These are phyloP conservation scores for Moesziomyces parantarcticus DNA, from an alignment of 1,284 basidiomycete species.

Conservation along the genomic window DNA sequence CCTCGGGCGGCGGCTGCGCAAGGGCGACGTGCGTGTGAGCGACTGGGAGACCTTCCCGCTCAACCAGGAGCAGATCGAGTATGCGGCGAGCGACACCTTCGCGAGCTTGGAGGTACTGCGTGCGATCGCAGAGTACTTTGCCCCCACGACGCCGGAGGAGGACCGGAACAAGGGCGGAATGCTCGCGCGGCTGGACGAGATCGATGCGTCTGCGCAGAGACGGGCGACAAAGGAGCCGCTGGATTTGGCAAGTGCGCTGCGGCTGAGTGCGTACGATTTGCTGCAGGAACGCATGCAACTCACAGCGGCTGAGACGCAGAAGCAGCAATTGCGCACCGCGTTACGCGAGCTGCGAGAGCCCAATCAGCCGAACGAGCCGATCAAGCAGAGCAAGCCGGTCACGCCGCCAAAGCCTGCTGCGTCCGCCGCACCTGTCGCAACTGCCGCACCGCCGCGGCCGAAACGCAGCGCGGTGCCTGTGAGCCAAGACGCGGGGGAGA, in stretches of 20 bases:
- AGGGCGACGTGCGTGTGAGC: constrained; percentile 47
- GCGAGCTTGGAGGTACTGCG: constrained; percentile 55
- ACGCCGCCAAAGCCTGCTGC: background rate
- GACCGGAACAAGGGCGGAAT: background rate
- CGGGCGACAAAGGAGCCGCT: background rate
- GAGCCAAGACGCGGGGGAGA: background rate
- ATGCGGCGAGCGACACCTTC: constrained; percentile 59
- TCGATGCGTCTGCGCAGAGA: background rate
- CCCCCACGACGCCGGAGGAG: background rate
- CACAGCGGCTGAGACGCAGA: constrained; percentile 5
- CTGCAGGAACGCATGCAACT: constrained; percentile 9
- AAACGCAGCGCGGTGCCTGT: background rate
- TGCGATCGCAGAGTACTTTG: constrained; percentile 24
- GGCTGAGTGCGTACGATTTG: constrained; percentile 31
- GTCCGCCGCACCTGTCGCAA: too few species aligned
- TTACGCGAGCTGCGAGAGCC: constrained; percentile 18
- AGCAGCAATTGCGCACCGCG: constrained; percentile 6
- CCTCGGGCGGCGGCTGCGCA: constrained; percentile 43
- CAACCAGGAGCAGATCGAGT: constrained; percentile 44
- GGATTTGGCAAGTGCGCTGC: constrained; percentile 21
- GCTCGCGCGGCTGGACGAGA: constrained; percentile 13
- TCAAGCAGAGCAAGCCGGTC: background rate
- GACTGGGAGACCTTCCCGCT: constrained; percentile 48
- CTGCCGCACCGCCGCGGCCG: background rate
- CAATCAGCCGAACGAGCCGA: background rate